Evolutionary conservation across 495 filamentous ascomycete species (phyloP), one percentile per base, ranked within the genome.

Genomic region (Hypomontagnella submonticulosa): DNA sequence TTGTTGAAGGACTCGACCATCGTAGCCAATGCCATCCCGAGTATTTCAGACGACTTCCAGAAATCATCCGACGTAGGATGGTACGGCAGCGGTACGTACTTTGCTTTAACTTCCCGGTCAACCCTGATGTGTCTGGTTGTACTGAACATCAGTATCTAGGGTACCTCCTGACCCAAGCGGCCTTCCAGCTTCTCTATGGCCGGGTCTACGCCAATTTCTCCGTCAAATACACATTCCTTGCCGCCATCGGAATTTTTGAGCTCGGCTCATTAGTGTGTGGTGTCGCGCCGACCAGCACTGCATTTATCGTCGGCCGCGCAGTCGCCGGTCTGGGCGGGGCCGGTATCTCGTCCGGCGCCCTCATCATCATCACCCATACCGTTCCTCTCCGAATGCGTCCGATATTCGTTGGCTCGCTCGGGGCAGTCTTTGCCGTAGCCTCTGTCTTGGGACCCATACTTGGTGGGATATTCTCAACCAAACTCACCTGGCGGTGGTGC

Each of bases 401-500:
- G 4, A 15, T 80, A 2, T 78, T 70, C 42, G 48, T 67, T 7
- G 78, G 77, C 12, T 34, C 76, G 1, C 55, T 77, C 30, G 73
- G 73, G 2, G 72, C 66, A 23, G 71, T 79, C 76, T 92, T 85
- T 67, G 90, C 87, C 4, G 79, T 94, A 56, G 86, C 90, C 0
- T 85, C 80, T 60, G 85, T 91, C 4, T 81, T 84, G 33, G 90
- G 88, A 10, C 89, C 88, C 13, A 73, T 91, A 56, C 65, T 83
- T 49, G 81, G 81, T 20, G 81, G 81, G 43, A 76, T 69, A 3
- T 81, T 83, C 50, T 79, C 78, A 7, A 71, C 80, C 32, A 61
- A 66, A 7, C 53, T 54, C 4, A 79, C 80, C 6, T 91, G 89
- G 89, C 73, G 47, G 72, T 93, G 90, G 90, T 93, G 89, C 67